Evolutionary conservation across 768 basidiomycete species (phyloP).

Genomic region (Podaxis sp.): DNA sequence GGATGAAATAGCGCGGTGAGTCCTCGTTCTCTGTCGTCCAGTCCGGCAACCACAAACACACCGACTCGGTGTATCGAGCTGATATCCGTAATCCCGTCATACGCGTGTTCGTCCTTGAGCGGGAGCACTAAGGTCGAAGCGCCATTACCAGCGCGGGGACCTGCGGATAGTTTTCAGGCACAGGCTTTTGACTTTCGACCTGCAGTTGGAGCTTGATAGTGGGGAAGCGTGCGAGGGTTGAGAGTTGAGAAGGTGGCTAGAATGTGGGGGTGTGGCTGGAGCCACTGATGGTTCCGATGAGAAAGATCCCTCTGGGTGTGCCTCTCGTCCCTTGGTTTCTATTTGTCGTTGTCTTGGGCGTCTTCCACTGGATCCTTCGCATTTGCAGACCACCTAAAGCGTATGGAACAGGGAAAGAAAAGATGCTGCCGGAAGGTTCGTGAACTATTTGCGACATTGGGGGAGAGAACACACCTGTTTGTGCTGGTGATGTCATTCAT

Average conservation of each 20-base stretch:
- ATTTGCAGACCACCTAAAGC: too few species aligned
- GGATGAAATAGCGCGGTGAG: constrained; percentile 94
- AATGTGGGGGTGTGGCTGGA: constrained; percentile 20
- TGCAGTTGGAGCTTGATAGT: constrained; percentile 27
- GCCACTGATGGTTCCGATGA: constrained; percentile 18
- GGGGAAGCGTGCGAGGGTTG: constrained; percentile 21
- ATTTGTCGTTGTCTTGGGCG: neutral
- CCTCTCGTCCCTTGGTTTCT: neutral
- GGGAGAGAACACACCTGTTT: too few species aligned
- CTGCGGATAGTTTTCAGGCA: constrained; percentile 42
- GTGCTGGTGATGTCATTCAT: too few species aligned
- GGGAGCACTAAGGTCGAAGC: constrained; percentile 71
- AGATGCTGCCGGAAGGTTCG: too few species aligned
- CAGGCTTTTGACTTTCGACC: constrained; percentile 37
- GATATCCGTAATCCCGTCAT: constrained; percentile 84
- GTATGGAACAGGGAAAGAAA: too few species aligned
- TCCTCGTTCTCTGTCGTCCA: constrained; percentile 77
- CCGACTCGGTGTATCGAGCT: constrained; percentile 71
- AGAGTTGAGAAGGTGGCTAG: constrained; percentile 11
- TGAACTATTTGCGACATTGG: too few species aligned
- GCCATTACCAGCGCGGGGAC: constrained; percentile 94
- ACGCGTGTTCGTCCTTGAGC: constrained; percentile 87
- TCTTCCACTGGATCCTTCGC: too few species aligned
- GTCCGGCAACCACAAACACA: constrained; percentile 49
- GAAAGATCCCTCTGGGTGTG: constrained; percentile 9